A percentile compares a stretch with the other conserved stretches of the same genome.
These are phyloP conservation scores for Nitzschia sp. DNA, from an alignment of 108 stramenopile species.

Conservation along the genomic window DNA sequence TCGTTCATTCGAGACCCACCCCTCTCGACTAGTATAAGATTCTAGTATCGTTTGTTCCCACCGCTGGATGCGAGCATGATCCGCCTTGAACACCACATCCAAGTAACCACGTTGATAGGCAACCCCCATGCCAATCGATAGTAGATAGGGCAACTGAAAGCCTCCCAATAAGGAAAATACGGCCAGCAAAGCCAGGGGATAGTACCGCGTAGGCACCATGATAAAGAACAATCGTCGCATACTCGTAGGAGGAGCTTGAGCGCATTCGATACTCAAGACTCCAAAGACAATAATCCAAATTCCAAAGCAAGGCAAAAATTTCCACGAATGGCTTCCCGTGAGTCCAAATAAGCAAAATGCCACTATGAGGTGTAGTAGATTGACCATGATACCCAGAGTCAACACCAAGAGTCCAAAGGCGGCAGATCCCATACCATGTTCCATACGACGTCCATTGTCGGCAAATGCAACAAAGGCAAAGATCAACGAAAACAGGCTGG, in stretches of 20 bases:
- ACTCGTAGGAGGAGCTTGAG: conserved; percentile 59
- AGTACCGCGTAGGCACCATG: conserved; percentile 65
- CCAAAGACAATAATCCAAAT: conserved; percentile 78
- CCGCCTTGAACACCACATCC: conserved; percentile 34
- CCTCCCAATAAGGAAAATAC: conserved; percentile 74
- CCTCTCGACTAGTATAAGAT: conserved; percentile 30
- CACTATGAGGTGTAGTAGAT: conserved; percentile 49
- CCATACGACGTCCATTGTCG: conserved; percentile 68
- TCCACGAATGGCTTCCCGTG: conserved; percentile 37
- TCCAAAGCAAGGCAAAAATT: conserved; percentile 48
- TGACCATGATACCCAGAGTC: conserved; percentile 53
- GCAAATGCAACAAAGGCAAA: conserved; percentile 74
- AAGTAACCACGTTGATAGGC: conserved; percentile 54
- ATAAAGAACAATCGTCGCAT: conserved; percentile 68
- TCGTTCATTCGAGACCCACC: conserved; percentile 44
- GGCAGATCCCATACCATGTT: conserved; percentile 70
- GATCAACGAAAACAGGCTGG: conserved; percentile 55
- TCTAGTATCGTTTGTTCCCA: conserved; percentile 52
- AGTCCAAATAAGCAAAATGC: conserved; percentile 48
- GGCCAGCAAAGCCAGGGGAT: conserved; percentile 68
- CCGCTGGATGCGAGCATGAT: conserved; percentile 24
- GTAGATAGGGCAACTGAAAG: conserved; percentile 44
- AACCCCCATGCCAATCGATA: conserved; percentile 81
- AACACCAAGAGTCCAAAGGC: conserved; percentile 68
- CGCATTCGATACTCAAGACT: conserved; percentile 75